Base-by-base conservation (phyloP, 1,139 yeast species). In the Entelexis sorbosivorans region DNA sequence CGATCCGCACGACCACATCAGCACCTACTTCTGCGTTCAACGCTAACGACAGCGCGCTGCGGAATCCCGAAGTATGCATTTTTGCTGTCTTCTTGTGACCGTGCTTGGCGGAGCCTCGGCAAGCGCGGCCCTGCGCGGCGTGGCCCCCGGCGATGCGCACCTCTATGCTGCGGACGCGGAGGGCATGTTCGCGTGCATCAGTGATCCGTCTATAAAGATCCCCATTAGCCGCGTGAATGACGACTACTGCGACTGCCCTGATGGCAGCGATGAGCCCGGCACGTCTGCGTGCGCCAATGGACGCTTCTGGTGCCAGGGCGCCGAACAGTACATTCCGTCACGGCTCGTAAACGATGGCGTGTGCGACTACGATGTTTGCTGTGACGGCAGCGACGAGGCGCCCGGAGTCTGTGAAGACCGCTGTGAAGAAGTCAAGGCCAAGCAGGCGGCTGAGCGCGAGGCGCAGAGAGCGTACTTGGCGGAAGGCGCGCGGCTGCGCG, bases 181-280 rank as follows among this genome's bases (percentile, higher is more conserved):
- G 9, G 75, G 75, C 20, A 70, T 71, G 52, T 89, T 94, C 89
- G 68, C 71, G 10, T 89, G 97, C 68, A 65, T 89, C 39, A 64
- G 69, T 26, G 75, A 83, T 62, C 81, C 93, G 0, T 74, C 78
- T 17, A 76, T 87, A 6, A 71, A 70, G 19, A 67, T 89, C 29
- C 70, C 79, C 29, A 73, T 71, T 49, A 72, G 72, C 43, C 85
- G 81, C 62, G 75, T 91, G 59, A 89, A 91, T 63, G 97, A 91
- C 64, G 82, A 88, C 61, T 81, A 76, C 61, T 89, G 97, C 66
- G 98, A 91, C 64, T 91, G 98, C 69, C 96, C 97, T 0, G 98
- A 91, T 67, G 98, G 98, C 0, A 81, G 93, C 3, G 98, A 91
- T 66, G 98, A 91, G 65, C 96, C 97, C 0, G 96, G 96, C 0